A percentile compares a stretch with the other conserved stretches of the same genome.
Conservation (phyloP, 2,329 filamentous ascomycete genomes). For the Calonectria montana region DNA sequence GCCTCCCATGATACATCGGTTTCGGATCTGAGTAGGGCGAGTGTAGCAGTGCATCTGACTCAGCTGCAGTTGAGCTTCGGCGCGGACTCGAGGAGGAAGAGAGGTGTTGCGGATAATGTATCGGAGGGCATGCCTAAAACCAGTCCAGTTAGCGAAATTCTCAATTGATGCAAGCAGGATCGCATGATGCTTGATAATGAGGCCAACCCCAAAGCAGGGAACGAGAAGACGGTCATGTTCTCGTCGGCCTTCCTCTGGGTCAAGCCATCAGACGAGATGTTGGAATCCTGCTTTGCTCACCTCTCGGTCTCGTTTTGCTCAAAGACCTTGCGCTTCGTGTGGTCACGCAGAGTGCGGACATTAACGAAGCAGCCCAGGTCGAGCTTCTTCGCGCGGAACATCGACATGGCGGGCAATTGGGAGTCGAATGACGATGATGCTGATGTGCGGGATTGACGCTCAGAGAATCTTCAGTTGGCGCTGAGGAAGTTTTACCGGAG, state of each 20-base stretch:
- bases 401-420: constrained; percentile 70
- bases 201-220: not conserved
- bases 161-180: not conserved
- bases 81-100: constrained; percentile 82
- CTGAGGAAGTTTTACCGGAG: constrained; percentile 25
- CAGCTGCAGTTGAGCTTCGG: constrained; percentile 92
- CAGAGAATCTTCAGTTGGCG: constrained; percentile 20
- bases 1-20: constrained; percentile 93
- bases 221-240: not conserved
- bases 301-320: constrained; percentile 88
- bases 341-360: constrained; percentile 87
- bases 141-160: constrained; percentile 10
- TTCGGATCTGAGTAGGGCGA: constrained; percentile 90
- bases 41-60: constrained; percentile 98
- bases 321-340: constrained; percentile 96
- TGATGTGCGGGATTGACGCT: constrained; percentile 24
- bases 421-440: constrained; percentile 28
- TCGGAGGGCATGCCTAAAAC: constrained; percentile 84
- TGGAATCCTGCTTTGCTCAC: constrained; percentile 58
- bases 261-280: not conserved
- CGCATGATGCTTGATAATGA: not conserved
- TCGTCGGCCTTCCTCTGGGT: not conserved
- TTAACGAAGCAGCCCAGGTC: constrained; percentile 92
- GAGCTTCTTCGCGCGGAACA: constrained; percentile 91
- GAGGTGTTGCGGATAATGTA: constrained; percentile 95